Percentiles rank a stretch among this genome's conserved stretches.
These are phyloP conservation scores for Durusdinium trenchii DNA, from an alignment of 73 alveolate species.

Conservation along the genomic window DNA sequence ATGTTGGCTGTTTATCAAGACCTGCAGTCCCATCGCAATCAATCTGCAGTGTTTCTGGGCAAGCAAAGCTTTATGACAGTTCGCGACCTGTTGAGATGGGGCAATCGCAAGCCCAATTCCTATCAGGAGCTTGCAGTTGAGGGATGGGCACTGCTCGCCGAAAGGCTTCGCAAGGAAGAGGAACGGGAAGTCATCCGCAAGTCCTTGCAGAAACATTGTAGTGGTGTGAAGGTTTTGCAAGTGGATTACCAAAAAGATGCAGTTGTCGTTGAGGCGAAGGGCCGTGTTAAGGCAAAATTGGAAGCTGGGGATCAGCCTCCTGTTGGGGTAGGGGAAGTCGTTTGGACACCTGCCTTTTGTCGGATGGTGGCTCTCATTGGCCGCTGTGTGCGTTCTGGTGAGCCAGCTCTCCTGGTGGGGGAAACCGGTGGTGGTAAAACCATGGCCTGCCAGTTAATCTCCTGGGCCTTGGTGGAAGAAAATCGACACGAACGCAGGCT, in stretches of 20 bases:
- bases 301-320: slow-evolving; percentile 70
- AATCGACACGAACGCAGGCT: slow-evolving; percentile 96
- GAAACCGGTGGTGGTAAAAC: slow-evolving; percentile 99
- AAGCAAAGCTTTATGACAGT: slow-evolving; percentile 99
- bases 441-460: slow-evolving; percentile 97
- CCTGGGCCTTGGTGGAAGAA: slow-evolving; percentile 90
- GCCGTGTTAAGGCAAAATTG: slow-evolving; percentile 44
- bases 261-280: slow-evolving; percentile 31
- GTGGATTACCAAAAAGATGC: slow-evolving; percentile 64
- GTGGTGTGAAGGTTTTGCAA: slow-evolving; percentile 77
- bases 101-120: slow-evolving; percentile 97
- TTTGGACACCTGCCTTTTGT: slow-evolving; percentile 98
- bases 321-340: slow-evolving; percentile 96
- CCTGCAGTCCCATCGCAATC: slow-evolving; percentile 98
- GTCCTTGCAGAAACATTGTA: slow-evolving; percentile 74
- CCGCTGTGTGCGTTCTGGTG: slow-evolving; percentile 98
- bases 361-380: slow-evolving; percentile 99
- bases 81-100: slow-evolving; percentile 99
- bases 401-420: slow-evolving; percentile 99
- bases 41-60: slow-evolving; percentile 96
- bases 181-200: slow-evolving; percentile 98
- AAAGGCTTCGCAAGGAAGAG: slow-evolving; percentile 98
- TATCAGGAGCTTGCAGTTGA: slow-evolving; percentile 96
- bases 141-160: slow-evolving; percentile 98
- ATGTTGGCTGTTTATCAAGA: slow-evolving; percentile 98